Evolutionary conservation across 768 basidiomycete genomes (phyloP).

Genomic region (Coprinopsis marcescibilis): DNA sequence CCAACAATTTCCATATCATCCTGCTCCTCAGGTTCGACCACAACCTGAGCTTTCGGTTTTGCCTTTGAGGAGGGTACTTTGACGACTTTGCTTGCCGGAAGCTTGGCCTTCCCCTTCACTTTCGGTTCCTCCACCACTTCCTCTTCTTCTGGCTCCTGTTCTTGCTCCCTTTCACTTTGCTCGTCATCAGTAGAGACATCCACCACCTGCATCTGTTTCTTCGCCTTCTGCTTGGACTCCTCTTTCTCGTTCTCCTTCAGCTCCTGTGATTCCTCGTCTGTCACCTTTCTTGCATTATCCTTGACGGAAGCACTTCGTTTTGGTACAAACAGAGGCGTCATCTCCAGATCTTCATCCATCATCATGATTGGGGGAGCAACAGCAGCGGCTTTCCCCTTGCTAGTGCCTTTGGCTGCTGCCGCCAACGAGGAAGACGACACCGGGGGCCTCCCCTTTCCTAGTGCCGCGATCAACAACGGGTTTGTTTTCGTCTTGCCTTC

Average conservation of each 20-base stretch:
- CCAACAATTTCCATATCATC: no score
- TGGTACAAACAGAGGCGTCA: slow-evolving; percentile 8
- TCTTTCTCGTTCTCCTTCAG: slow-evolving; percentile 1
- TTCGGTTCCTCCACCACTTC: background rate
- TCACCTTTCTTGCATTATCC: background rate
- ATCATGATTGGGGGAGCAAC: background rate
- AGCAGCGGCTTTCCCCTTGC: background rate
- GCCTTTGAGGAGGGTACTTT: background rate
- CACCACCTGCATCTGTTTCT: slow-evolving; percentile 28
- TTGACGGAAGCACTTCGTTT: slow-evolving; percentile 5
- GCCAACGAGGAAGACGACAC: background rate
- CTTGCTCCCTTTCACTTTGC: slow-evolving; percentile 18
- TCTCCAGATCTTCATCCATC: slow-evolving; percentile 7
- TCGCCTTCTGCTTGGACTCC: slow-evolving; percentile 9
- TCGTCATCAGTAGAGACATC: slow-evolving; percentile 39
- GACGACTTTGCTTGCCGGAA: background rate
- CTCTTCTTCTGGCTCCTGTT: slow-evolving; percentile 6
- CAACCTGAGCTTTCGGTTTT: no score
- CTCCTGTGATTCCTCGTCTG: background rate
- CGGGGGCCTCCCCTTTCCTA: no score
- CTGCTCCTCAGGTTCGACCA: no score
- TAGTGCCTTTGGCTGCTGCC: background rate
- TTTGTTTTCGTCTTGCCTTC: slow-evolving; percentile 1
- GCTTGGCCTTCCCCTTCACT: background rate
- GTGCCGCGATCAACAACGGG: no score